Base-by-base conservation (phyloP, 140 eudicot species). In the Flaveria floridana region DNA sequence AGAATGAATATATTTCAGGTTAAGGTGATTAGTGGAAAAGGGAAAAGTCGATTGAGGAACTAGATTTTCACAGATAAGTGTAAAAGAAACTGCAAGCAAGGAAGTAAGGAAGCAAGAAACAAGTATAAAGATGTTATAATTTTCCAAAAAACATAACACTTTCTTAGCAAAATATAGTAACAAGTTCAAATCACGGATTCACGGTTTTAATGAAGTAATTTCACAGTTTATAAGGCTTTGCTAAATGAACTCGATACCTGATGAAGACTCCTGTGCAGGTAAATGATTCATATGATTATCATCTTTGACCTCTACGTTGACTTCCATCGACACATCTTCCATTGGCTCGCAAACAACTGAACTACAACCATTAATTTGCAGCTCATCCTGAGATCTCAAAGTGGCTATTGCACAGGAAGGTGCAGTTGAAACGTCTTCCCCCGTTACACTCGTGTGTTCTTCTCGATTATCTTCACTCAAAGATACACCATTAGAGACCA, bases 231-330 rank as follows among this genome's bases (percentile, higher is more conserved):
- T 13, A 37, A n/a, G 26, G 6, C n/a, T 25, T 48, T 48, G 59
- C 5, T 44, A 62, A 51, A 68, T 44, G 39, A 48, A 62, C 37
- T 30, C 14, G 6, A 64, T 86, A 89, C 96, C 94, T 79, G 82
- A 74, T 15, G 39, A 64, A 59, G 83, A 65, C 69, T 78, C 65
- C 0, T 8, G 76, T 51, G 71, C 73, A 41, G 23, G 50, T 39
- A 37, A 16, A 78, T 26, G 56, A 73, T 78, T 68, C 59, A 71
- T 15, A 18, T 44, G 74, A 37, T 64, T 51, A 70, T 71, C 72
- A 77, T 46, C 79, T 30, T 78, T 78, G 28, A 65, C 30, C 67
- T 64, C 77, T 67, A 10, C 78, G 41, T 68, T 19, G 52, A 82
- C 82, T 63, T 71, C 79, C 75, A 78, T 41, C 69, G 76, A 16